Percentiles rank a stretch among this genome's conserved stretches.
phyloP scores from a whole-genome alignment of 768 basidiomycete genomes.

The Coprinopsis cinerea region DNA sequence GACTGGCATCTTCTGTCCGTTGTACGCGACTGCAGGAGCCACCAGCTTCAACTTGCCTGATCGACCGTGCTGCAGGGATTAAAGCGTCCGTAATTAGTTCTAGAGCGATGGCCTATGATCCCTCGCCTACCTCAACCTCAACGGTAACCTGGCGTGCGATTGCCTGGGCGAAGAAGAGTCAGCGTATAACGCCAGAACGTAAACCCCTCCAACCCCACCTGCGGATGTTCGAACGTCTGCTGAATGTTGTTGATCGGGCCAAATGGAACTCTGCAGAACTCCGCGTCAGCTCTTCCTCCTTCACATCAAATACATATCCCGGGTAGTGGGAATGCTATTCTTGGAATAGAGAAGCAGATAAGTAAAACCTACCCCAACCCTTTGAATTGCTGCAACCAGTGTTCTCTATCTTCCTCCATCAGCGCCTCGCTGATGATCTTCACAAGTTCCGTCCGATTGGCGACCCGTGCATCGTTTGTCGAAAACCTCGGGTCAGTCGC shows the following conservation, averaged over 20 bases:
- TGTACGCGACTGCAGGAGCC: conserved; percentile 76
- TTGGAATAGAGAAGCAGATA: no score
- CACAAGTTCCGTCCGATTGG: conserved; percentile 66
- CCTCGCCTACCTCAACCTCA: conserved; percentile 64
- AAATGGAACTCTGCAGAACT: conserved; percentile 57
- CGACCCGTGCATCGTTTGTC: conserved; percentile 72
- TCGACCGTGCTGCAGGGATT: conserved; percentile 52
- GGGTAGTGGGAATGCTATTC: no score
- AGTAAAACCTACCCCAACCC: conserved; percentile 78
- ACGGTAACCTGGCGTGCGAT: conserved; percentile 67
- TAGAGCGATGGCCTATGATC: conserved; percentile 2
- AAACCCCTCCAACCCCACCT: conserved; percentile 28
- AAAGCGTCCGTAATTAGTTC: neutral
- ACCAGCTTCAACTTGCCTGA: conserved; percentile 75
- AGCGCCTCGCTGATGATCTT: conserved; percentile 60
- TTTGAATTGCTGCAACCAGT: conserved; percentile 72
- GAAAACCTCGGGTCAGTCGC: conserved; percentile 56
- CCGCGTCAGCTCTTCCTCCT: neutral
- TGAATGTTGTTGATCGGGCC: conserved; percentile 90
- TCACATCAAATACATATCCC: no score
- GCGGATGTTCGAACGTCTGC: conserved; percentile 87
- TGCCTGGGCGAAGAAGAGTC: conserved; percentile 37
- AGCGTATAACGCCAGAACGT: conserved; percentile 10
- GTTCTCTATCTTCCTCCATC: conserved; percentile 47
- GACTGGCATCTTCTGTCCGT: conserved; percentile 72